Base-by-base conservation (phyloP, 163 green algal genomes). In the Volvox carteri region DNA sequence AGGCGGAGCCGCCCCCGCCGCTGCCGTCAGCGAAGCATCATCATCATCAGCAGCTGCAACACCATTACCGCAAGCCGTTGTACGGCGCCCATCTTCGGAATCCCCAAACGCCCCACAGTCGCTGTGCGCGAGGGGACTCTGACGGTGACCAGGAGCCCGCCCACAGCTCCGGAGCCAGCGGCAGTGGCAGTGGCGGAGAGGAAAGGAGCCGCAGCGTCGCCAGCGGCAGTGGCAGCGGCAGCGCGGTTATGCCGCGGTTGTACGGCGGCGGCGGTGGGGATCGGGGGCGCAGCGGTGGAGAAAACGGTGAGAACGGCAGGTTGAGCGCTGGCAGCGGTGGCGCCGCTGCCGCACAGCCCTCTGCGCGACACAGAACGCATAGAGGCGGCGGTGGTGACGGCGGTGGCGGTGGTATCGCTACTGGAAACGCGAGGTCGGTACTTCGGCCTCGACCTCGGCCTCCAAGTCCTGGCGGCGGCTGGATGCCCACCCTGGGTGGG, bases 151-250 rank as follows among this genome's bases (percentile, higher is more conserved):
- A 19, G 68, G 37, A 81, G 35, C 35, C 46, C 21, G 46, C 65
- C 0, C 68, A 83, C 8, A 88, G 83, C 68, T 81, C 68, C 21
- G 68, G 67, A 28, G 83, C 48, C 30, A 88, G 83, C 39, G 83
- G 83, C 50, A 88, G 83, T 46, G 83, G 83, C 8, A 81, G 70
- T 16, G 81, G 78, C 28, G 62, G 37, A 33, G 35, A 48, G 18
- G 18, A 9, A 0, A 33, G 68, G 16, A 75, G 68, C 35, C 25
- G 83, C 68, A 81, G 67, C 35, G 50, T 30, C 28, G 16, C 41
- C 3, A 79, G 81, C 25, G 83, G 83, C 28, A 75, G 68, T 16
- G 83, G 83, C 70, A 81, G 68, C 28, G 67, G 83, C 68, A 81
- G 83, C 33, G 83, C 83, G 14, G 83, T 73, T 0, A 12, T 37